A percentile compares a stretch with the other conserved stretches of the same genome.
phyloP scores from a whole-genome alignment of 176 grass and related monocot genomes.

The Oryza nivara region DNA sequence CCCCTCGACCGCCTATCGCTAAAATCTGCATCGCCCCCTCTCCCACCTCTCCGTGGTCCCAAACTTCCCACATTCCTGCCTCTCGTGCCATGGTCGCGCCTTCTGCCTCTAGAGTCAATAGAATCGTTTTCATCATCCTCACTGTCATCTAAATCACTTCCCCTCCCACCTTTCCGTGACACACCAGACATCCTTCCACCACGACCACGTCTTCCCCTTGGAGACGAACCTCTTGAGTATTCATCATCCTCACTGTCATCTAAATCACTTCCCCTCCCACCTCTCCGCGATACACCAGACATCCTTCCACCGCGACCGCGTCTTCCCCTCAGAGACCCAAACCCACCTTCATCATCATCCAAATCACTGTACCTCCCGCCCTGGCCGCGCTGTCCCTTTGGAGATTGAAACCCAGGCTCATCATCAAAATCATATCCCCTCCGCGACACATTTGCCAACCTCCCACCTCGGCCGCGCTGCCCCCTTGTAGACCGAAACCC shows the following conservation, averaged over 20 bases:
- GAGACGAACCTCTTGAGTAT: constrained; percentile 38
- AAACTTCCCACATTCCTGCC: constrained; percentile 9
- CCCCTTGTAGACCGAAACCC: constrained; percentile 45
- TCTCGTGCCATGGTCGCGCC: constrained; percentile 26
- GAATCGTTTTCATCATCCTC: constrained; percentile 12
- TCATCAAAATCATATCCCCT: constrained; percentile 59
- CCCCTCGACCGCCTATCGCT: neutral
- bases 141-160: constrained; percentile 33
- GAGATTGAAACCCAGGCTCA: constrained; percentile 40
- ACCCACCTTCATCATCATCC: constrained; percentile 46
- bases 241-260: constrained; percentile 16
- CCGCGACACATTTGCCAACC: neutral
- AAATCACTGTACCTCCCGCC: constrained; percentile 44
- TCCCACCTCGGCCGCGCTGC: constrained; percentile 29
- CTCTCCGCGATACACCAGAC: constrained; percentile 39
- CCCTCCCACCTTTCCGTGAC: constrained; percentile 33
- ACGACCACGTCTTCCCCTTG: constrained; percentile 35
- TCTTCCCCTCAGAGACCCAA: constrained; percentile 47
- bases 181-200: constrained; percentile 40
- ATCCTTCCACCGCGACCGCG: constrained; percentile 30
- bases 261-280: constrained; percentile 37
- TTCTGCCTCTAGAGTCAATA: constrained; percentile 38
- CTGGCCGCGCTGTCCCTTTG: constrained; percentile 21
- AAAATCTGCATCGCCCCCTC: constrained; percentile 24
- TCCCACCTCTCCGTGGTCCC: constrained; percentile 33